phyloP scores from a whole-genome alignment of 129 eudicot genomes.

The Chrysanthemum lavandulifolium region DNA sequence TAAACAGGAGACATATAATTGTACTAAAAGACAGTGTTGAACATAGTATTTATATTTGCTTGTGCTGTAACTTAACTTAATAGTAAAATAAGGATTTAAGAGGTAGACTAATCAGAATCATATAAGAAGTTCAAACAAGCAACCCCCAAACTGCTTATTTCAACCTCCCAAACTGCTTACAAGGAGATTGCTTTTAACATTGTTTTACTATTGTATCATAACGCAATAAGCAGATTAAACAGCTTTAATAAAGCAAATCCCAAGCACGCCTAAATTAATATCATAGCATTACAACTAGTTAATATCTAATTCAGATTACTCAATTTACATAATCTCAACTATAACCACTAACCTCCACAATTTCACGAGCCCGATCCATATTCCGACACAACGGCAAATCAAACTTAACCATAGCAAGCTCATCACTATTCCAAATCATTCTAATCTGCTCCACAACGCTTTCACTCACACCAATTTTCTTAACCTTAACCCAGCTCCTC shows the following conservation, averaged over 20 bases:
- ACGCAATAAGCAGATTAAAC: too few species aligned
- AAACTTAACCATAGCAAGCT: conserved; percentile 88
- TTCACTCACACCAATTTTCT: conserved; percentile 78
- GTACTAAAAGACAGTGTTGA: not conserved
- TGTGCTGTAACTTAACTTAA: too few species aligned
- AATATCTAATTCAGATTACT: not conserved
- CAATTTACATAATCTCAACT: not conserved
- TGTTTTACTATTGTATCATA: too few species aligned
- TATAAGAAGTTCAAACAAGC: not conserved
- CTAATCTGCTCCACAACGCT: conserved; percentile 70
- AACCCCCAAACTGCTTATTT: too few species aligned
- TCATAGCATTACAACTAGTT: not conserved
- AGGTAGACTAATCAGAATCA: not conserved
- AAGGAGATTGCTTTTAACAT: too few species aligned
- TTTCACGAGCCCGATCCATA: conserved; percentile 95
- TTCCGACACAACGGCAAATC: conserved; percentile 79
- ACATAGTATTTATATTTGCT: too few species aligned
- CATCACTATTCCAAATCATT: conserved; percentile 63
- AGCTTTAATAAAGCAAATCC: not conserved
- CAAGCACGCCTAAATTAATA: not conserved
- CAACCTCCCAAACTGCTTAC: too few species aligned
- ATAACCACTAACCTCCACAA: conserved; percentile 68
- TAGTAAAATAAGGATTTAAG: too few species aligned
- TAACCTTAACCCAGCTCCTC: conserved; percentile 90
- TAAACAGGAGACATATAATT: not conserved